Evolutionary conservation across 805 yeast species (phyloP).

Genomic region (Metschnikowia reukaufii): DNA sequence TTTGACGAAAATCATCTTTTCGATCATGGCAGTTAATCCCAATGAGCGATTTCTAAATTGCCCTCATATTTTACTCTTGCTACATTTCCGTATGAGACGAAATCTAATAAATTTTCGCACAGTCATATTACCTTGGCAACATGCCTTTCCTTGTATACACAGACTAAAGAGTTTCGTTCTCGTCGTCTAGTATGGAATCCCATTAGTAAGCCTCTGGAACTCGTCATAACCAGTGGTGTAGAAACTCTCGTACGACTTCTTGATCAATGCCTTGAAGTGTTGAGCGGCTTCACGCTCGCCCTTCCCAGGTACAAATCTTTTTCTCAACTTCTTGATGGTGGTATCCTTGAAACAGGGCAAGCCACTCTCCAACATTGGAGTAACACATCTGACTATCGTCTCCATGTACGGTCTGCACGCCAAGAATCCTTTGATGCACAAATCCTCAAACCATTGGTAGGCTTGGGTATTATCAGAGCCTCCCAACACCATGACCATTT

Average conservation of each 20-base stretch:
- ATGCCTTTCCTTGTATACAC: too few relatives aligned
- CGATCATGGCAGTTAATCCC: too few relatives aligned
- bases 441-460: constrained; percentile 89
- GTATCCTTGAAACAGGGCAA: constrained; percentile 92
- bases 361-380: constrained; percentile 93
- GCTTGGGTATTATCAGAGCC: constrained; percentile 83
- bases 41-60: too few relatives aligned
- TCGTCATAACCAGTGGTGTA: constrained; percentile 96
- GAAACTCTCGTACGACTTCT: constrained; percentile 79
- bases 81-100: too few relatives aligned
- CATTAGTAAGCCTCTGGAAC: constrained; percentile 94
- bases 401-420: constrained; percentile 88
- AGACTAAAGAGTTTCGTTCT: too few relatives aligned
- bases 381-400: constrained; percentile 77
- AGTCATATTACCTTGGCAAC: too few relatives aligned
- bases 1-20: too few relatives aligned
- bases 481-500: constrained; percentile 97
- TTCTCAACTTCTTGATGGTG: constrained; percentile 75
- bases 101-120: too few relatives aligned
- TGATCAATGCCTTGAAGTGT: constrained; percentile 71
- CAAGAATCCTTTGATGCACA: constrained; percentile 89
- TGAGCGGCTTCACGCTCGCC: constrained; percentile 82
- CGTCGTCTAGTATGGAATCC: constrained; percentile 95
- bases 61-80: too few relatives aligned
- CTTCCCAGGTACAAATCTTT: constrained; percentile 78